These are phyloP conservation scores for Tylopilus felleus DNA, from an alignment of 768 basidiomycete species.

Conservation along the genomic window DNA sequence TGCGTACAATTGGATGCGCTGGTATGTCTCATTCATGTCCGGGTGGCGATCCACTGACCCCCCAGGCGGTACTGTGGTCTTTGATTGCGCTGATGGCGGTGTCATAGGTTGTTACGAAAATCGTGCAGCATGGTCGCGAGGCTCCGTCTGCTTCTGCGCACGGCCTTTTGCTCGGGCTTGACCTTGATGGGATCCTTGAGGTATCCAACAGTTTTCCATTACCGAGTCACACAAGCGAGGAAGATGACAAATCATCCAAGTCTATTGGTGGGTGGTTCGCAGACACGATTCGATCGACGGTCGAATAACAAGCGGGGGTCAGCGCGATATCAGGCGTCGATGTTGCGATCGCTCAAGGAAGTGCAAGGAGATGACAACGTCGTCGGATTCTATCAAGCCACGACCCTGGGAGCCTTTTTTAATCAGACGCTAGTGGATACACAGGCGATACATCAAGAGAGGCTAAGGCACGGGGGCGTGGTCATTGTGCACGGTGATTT, in stretches of 20 bases:
- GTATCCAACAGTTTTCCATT: conserved; percentile 88
- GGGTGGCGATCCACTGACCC: conserved; percentile 1
- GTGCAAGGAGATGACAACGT: conserved; percentile 89
- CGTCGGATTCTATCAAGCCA: conserved; percentile 93
- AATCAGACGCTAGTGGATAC: conserved; percentile 78
- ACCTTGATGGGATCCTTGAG: conserved; percentile 87
- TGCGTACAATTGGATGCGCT: conserved; percentile 83
- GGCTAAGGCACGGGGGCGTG: conserved; percentile 80
- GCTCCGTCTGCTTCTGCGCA: conserved; percentile 68
- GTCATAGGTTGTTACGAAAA: conserved; percentile 83
- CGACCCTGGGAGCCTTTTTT: conserved; percentile 80
- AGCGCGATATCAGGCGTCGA: conserved; percentile 80
- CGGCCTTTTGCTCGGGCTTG: conserved; percentile 86
- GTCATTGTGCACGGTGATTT: conserved; percentile 77
- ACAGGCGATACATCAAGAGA: conserved; percentile 82
- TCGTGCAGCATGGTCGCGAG: conserved; percentile 89
- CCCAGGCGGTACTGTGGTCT: not conserved
- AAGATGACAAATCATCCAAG: conserved; percentile 81
- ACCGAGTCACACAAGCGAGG: conserved; percentile 68
- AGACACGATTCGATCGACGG: conserved; percentile 2
- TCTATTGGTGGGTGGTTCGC: conserved; percentile 53
- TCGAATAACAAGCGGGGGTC: conserved; percentile 7
- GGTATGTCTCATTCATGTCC: conserved; percentile 46
- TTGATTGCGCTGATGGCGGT: conserved; percentile 16
- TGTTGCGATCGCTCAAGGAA: conserved; percentile 86